A percentile compares a stretch with the other conserved stretches of the same genome.
These are phyloP conservation scores for Zymoseptoria pseudotritici DNA, from an alignment of 2,329 filamentous ascomycete genomes.

Conservation along the genomic window DNA sequence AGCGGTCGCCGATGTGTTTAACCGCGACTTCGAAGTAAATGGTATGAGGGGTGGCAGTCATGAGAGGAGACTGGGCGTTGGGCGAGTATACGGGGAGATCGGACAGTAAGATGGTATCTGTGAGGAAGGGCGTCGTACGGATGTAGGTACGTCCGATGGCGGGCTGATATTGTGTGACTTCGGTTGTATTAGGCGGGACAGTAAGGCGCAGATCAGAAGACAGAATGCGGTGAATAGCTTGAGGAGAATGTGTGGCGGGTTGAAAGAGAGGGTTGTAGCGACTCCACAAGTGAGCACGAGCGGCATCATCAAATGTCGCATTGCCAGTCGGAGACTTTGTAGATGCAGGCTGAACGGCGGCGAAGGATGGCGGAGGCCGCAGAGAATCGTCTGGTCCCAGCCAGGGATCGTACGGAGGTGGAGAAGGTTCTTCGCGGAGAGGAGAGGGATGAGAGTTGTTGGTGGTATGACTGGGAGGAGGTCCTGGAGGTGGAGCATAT, in stretches of 20 bases:
- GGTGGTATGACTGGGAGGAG: conserved; percentile 21
- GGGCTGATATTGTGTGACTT: conserved; percentile 39
- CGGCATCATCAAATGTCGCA: conserved; percentile 56
- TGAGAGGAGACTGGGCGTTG: conserved; percentile 50
- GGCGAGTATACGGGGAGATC: conserved; percentile 63
- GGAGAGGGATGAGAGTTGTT: neutral
- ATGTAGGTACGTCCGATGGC: conserved; percentile 45
- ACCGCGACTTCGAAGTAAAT: conserved; percentile 69
- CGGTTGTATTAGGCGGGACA: conserved; percentile 35
- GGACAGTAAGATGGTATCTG: conserved; percentile 58
- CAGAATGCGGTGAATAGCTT: conserved; percentile 41
- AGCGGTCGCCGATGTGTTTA: conserved; percentile 33
- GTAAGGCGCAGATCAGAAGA: conserved; percentile 45
- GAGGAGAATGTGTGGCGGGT: conserved; percentile 36
- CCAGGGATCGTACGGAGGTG: conserved; percentile 63
- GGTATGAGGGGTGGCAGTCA: conserved; percentile 43
- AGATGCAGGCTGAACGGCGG: conserved; percentile 34
- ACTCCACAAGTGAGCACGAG: conserved; percentile 61
- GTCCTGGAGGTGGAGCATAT: conserved; percentile 26
- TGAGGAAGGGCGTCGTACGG: conserved; percentile 32
- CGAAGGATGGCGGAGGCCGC: conserved; percentile 63
- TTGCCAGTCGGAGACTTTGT: conserved; percentile 63
- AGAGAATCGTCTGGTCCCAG: conserved; percentile 66
- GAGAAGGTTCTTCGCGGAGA: conserved; percentile 3
- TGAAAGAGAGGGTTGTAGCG: conserved; percentile 49